phyloP scores from a whole-genome alignment of 805 yeast genomes.

The Hanseniaspora clermontiae region DNA sequence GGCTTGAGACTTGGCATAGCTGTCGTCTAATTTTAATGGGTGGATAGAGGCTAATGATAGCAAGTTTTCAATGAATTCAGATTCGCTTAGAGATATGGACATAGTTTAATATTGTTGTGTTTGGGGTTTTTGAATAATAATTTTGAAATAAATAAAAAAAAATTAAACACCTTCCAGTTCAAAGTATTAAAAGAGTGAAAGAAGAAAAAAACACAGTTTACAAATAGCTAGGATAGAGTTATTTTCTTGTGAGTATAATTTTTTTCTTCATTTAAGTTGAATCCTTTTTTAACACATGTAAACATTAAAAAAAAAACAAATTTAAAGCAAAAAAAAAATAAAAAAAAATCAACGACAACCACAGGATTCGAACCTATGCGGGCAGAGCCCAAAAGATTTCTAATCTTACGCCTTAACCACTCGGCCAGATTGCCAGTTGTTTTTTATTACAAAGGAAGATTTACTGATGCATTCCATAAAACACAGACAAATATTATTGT shows the following conservation, averaged over 20 bases:
- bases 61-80: constrained; percentile 38
- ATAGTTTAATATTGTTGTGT: not conserved
- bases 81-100: constrained; percentile 24
- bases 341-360: constrained; percentile 43
- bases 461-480: too few species aligned
- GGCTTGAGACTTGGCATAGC: constrained; percentile 24
- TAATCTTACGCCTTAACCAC: constrained; percentile 45
- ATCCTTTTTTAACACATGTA: too few species aligned
- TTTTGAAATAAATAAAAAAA: not conserved
- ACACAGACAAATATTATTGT: too few species aligned
- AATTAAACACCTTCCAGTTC: not conserved
- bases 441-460: not conserved
- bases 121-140: not conserved
- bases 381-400: constrained; percentile 48
- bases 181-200: not conserved
- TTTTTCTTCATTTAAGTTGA: not conserved
- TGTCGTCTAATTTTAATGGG: constrained; percentile 25
- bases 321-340: not conserved
- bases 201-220: not conserved
- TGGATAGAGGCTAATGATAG: constrained; percentile 37
- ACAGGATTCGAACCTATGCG: constrained; percentile 63
- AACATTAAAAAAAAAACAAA: not conserved
- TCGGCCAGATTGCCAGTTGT: constrained; percentile 27
- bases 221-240: too few species aligned
- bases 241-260: too few species aligned